Percentiles rank a stretch among this genome's conserved stretches.
Evolutionary conservation across 805 yeast genomes (phyloP).

Genomic region (Yarrowia alimentaria): DNA sequence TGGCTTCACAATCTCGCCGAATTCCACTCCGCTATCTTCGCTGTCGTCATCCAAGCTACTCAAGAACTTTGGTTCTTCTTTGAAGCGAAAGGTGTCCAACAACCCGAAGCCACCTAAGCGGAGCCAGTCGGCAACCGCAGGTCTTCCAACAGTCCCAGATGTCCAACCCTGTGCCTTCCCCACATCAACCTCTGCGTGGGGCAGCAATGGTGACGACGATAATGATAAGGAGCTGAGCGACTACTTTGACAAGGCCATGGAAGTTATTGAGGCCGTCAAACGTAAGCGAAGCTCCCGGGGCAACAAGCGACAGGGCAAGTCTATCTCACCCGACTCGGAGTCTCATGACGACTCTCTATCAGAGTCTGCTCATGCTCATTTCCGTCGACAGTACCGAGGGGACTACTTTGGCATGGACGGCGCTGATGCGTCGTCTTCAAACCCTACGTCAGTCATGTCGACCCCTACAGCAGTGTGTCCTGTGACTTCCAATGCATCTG

Average conservation of each 20-base stretch:
- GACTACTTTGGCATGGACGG: conserved; percentile 25
- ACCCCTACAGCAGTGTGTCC: conserved; percentile 15
- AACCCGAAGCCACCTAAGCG: conserved; percentile 17
- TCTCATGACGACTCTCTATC: conserved; percentile 15
- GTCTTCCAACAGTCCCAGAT: conserved; percentile 18
- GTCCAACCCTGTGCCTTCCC: conserved; percentile 14
- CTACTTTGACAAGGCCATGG: conserved; percentile 28
- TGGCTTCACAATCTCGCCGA: conserved; percentile 7
- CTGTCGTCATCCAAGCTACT: conserved; percentile 22
- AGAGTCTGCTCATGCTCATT: conserved; percentile 16
- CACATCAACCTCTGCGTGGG: conserved; percentile 9
- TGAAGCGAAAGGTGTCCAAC: conserved; percentile 23
- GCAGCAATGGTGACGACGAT: conserved; percentile 23
- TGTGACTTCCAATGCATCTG: conserved; percentile 11
- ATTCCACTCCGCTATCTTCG: conserved; percentile 6
- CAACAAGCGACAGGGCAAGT: conserved; percentile 12
- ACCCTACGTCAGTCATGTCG: conserved; percentile 20
- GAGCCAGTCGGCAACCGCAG: conserved; percentile 9
- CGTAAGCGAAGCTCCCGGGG: conserved; percentile 17
- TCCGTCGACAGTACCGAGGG: conserved; percentile 22
- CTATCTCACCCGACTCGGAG: conserved; percentile 2
- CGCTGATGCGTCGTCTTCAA: background rate
- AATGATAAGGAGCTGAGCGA: conserved; percentile 26
- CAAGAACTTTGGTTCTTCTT: conserved; percentile 21
- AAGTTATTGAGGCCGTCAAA: conserved; percentile 26